Conservation (phyloP, 345 rosid genomes). For the Xanthoceras sorbifolium region DNA sequence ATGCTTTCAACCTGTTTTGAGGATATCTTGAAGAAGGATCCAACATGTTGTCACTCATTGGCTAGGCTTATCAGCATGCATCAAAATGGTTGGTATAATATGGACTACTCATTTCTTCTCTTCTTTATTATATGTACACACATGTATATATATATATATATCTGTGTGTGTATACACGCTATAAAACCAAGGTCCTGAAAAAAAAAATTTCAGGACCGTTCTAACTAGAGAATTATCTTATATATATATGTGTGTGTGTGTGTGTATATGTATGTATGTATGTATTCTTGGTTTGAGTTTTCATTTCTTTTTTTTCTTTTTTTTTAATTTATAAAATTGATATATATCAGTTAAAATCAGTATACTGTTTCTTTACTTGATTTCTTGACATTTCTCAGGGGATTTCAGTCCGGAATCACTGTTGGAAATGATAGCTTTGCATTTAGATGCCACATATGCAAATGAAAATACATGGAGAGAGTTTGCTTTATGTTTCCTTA, state of each 20-base stretch:
- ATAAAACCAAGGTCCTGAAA: too few species aligned
- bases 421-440: conserved; percentile 79
- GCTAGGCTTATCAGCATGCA: conserved; percentile 63
- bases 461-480: conserved; percentile 61
- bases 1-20: conserved; percentile 56
- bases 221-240: too few species aligned
- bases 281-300: too few species aligned
- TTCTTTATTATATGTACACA: too few species aligned
- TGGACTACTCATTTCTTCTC: neutral
- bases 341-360: neutral
- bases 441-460: conserved; percentile 65
- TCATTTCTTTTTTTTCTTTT: too few species aligned
- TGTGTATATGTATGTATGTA: too few species aligned
- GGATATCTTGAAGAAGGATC: conserved; percentile 72
- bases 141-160: too few species aligned
- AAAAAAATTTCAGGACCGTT: too few species aligned
- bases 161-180: too few species aligned
- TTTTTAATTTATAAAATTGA: too few species aligned
- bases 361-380: neutral
- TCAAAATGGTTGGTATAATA: conserved; percentile 43
- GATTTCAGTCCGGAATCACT: conserved; percentile 51
- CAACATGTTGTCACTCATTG: conserved; percentile 52
- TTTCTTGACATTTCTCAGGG: conserved; percentile 45
- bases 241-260: neutral
- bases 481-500: conserved; percentile 65